Base-by-base conservation (phyloP, 169 alveolate genomes). In the Babesia microti region DNA sequence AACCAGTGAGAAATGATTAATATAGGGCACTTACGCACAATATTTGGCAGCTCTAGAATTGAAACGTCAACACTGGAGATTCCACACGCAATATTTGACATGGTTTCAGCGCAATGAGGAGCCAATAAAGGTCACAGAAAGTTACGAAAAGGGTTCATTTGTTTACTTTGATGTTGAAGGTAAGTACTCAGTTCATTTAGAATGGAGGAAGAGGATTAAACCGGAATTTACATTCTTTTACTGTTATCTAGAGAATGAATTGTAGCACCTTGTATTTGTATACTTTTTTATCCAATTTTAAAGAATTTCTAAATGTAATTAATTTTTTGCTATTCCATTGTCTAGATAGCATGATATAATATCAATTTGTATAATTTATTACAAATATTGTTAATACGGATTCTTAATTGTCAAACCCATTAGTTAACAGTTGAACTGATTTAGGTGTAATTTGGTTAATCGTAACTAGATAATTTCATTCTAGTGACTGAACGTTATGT, bases 1-100 rank as follows among this genome's bases (percentile, higher is more conserved):
- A 59, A 29, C 68, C 80, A 34, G 80, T 68, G 27, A 59, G 43
- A 55, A 23, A 1, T 14, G 33, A 2, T 12, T n/a, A 7, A 11
- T 7, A 27, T 26, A 68, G 80, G 65, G 65, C 12, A 67, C 79
- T 5, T 37, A 59, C 22, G 63, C 46, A 27, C 82, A 71, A 35
- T 58, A 63, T 29, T 37, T 71, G 39, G 82, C 82, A 1, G 68
- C 73, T 24, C 48, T 37, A 32, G 80, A 71, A 42, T 41, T 71
- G 33, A 45, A 41, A 30, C 47, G 54, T 15, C 34, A 57, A 37
- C 53, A 72, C 9, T 71, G 82, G 82, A 59, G 75, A 21, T 65
- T 47, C 39, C 82, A 71, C 57, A 54, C 42, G 27, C 56, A 67
- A 29, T 65, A 63, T 30, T 37, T 36, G 32, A 28, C 69, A n/a